These are phyloP conservation scores for Lachancea fermentati DNA, from an alignment of 805 yeast genomes.

Conservation along the genomic window DNA sequence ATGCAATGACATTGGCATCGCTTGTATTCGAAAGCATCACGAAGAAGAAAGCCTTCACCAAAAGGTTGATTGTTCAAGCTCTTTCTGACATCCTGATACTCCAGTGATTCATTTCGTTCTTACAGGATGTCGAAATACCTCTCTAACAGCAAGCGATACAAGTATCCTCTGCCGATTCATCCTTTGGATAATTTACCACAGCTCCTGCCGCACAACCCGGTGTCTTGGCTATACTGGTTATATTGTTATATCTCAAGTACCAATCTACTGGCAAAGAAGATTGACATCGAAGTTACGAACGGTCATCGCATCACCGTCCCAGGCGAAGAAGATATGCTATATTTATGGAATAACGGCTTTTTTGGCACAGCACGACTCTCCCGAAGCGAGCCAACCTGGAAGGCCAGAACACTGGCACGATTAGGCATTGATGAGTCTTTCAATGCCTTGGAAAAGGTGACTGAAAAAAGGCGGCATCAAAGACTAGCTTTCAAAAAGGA, in stretches of 20 bases:
- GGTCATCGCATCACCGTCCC: conserved; percentile 32
- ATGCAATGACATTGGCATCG: too few relatives aligned
- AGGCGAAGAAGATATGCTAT: conserved; percentile 42
- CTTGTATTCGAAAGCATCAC: too few relatives aligned
- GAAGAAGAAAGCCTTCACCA: too few relatives aligned
- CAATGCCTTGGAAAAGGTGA: conserved; percentile 67
- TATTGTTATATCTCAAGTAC: conserved; percentile 29
- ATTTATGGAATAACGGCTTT: conserved; percentile 80
- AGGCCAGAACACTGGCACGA: conserved; percentile 53
- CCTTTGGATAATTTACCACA: conserved; percentile 44
- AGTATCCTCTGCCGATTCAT: conserved; percentile 55
- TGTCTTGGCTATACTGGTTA: conserved; percentile 51
- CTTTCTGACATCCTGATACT: too few relatives aligned
- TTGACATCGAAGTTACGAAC: conserved; percentile 32
- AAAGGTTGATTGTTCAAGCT: too few relatives aligned
- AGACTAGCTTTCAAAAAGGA: conserved; percentile 66
- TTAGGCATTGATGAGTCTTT: conserved; percentile 33
- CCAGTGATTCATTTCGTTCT: too few relatives aligned
- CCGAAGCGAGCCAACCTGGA: conserved; percentile 92
- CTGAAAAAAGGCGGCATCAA: conserved; percentile 63
- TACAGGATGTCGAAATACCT: conserved; percentile 35
- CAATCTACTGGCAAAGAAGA: conserved; percentile 15
- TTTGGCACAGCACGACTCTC: conserved; percentile 90
- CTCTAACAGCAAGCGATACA: conserved; percentile 32
- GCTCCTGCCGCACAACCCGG: conserved; percentile 58